Conservation (phyloP, 2,329 filamentous ascomycete species). For the Colletotrichum tropicicola region DNA sequence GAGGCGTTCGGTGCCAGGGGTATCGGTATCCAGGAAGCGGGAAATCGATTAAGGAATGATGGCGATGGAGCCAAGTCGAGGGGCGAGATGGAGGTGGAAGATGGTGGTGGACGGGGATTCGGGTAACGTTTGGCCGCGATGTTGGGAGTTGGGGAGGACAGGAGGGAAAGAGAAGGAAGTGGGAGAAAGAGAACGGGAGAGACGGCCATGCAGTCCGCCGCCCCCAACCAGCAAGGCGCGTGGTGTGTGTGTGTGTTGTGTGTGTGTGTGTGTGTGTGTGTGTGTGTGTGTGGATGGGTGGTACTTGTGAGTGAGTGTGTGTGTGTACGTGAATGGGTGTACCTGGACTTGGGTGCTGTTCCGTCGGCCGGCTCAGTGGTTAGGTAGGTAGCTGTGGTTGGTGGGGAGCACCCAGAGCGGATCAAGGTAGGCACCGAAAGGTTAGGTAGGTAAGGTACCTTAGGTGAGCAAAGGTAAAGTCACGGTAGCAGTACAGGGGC, state of each 20-base stretch:
- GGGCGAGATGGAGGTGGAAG: neutral
- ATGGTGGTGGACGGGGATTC: conserved; percentile 28
- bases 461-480: too few species aligned
- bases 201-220: conserved; percentile 21
- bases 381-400: too few species aligned
- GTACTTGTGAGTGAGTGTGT: neutral
- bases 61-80: neutral
- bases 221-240: neutral
- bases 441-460: too few species aligned
- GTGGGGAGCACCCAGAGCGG: too few species aligned
- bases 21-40: neutral
- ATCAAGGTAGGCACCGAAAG: too few species aligned
- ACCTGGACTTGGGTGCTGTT: neutral
- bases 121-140: conserved; percentile 44
- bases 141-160: conserved; percentile 18
- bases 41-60: neutral
- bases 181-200: conserved; percentile 32
- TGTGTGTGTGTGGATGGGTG: neutral
- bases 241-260: neutral
- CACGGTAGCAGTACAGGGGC: too few species aligned
- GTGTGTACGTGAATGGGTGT: too few species aligned
- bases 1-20: neutral
- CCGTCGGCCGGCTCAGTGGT: too few species aligned
- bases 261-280: neutral
- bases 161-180: conserved; percentile 7